Conservation (phyloP, 2,329 filamentous ascomycete genomes). For the Phaeosphaeria sp. region DNA sequence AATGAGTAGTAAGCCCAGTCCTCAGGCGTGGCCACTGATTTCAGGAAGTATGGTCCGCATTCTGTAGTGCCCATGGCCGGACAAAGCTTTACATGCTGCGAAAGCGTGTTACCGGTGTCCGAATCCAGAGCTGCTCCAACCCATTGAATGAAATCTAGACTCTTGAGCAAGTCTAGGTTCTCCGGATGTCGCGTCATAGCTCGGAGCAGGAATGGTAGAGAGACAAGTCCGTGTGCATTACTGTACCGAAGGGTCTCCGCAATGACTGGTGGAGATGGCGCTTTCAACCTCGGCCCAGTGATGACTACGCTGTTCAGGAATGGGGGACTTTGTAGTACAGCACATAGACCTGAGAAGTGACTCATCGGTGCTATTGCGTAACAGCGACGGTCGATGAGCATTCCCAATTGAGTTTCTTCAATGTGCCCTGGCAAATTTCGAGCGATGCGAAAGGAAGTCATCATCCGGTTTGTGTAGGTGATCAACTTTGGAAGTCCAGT, state of each 20-base stretch:
- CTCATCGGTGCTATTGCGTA: constrained; percentile 3
- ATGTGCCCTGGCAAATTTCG: constrained; percentile 5
- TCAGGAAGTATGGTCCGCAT: constrained; percentile 7
- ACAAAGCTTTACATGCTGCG: not conserved
- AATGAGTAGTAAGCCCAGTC: constrained; percentile 14
- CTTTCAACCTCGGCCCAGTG: not conserved
- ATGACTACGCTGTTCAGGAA: constrained; percentile 2
- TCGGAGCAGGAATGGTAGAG: not conserved
- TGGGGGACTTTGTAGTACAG: constrained; percentile 4
- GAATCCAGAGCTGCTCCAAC: constrained; percentile 4
- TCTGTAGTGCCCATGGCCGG: constrained; percentile 11
- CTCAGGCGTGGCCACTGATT: not conserved
- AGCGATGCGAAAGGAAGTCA: constrained; percentile 7
- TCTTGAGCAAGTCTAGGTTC: not conserved
- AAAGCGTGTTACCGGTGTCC: constrained; percentile 2
- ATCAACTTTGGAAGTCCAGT: constrained; percentile 24
- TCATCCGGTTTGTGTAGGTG: constrained; percentile 14
- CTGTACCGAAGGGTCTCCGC: constrained; percentile 1
- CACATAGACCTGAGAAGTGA: constrained; percentile 3
- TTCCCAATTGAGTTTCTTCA: constrained; percentile 1
- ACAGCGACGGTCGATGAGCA: not conserved
- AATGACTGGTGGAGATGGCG: not conserved
- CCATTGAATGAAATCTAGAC: constrained; percentile 8
- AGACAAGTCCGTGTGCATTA: constrained; percentile 1
- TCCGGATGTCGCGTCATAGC: not conserved